Base-by-base conservation (phyloP, 1,284 basidiomycete species). In the Singerocomus inundabilis region DNA sequence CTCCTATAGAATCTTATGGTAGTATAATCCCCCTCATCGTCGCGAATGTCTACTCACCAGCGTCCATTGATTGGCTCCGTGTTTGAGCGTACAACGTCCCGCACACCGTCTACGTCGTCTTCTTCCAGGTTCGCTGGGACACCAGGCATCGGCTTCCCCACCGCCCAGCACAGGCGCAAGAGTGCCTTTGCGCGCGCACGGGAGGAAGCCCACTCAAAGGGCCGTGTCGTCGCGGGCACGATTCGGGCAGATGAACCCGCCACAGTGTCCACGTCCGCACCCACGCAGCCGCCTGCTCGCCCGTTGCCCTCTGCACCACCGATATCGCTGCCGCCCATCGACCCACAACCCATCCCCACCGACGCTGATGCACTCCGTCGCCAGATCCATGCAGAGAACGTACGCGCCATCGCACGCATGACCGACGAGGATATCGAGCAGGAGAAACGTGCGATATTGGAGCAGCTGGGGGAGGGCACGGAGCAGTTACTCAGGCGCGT, bases 131-230 rank as follows among this genome's bases (percentile, higher is more conserved):
- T 71, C 24, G 51, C 53, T 6, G 30, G 50, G 1, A 62, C 72
- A 0, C 57, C 67, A 5, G 73, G 69, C 42, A 69, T 68, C 35
- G 80, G 83, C 2, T 86, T 86, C 64, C 84, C 84, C 29, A 54
- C 65, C 0, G 82, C 77, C 5, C 77, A 82, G 52, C 84, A 85
- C 60, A 73, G 84, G 44, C 83, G 77, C 50, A 67, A 60, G 24
- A 86, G 85, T 54, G 80, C 80, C 24, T 85, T 87, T 68, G 70
- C 78, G 6, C 76, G 77, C 9, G 72, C 66, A 35, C 71, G 72
- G 62, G 71, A 78, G 47, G 72, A 60, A 33, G 55, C 53, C 21
- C 34, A 46, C 46, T 25, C 2, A 49, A 76, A 67, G 46, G 53
- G 44, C 30, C 51, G 50, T 12, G 24, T 44, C 7, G 18, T 21